These are phyloP conservation scores for Sclerotinia subarctica DNA, from an alignment of 2,329 filamentous ascomycete genomes.

Conservation along the genomic window DNA sequence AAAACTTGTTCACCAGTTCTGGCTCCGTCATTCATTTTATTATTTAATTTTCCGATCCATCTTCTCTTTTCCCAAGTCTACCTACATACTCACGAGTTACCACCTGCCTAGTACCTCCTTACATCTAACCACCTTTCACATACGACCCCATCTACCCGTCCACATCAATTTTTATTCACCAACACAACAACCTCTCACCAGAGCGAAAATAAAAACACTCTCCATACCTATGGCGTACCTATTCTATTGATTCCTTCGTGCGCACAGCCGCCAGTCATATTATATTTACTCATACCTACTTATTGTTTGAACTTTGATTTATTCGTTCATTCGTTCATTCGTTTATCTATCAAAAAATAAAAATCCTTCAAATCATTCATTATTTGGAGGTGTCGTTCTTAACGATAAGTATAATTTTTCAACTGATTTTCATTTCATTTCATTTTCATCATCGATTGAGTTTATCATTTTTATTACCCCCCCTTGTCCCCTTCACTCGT, in stretches of 20 bases:
- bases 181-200: background rate
- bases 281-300: background rate
- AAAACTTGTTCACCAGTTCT: too few relatives aligned
- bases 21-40: slow-evolving; percentile 6
- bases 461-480: background rate
- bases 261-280: slow-evolving; percentile 1
- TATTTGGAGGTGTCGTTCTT: background rate
- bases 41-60: background rate
- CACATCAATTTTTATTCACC: background rate
- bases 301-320: background rate
- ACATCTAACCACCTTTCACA: too few relatives aligned
- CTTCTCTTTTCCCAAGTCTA: background rate
- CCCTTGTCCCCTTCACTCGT: slow-evolving; percentile 12
- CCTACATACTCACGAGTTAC: background rate
- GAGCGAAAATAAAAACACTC: background rate
- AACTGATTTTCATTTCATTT: background rate
- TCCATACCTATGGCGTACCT: background rate
- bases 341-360: background rate
- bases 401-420: background rate
- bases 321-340: background rate
- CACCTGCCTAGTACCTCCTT: background rate
- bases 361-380: background rate
- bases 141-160: background rate
- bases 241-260: background rate
- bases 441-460: background rate